Evolutionary conservation across 2,329 filamentous ascomycete species (phyloP).

Genomic region (Talaromyces sp.): DNA sequence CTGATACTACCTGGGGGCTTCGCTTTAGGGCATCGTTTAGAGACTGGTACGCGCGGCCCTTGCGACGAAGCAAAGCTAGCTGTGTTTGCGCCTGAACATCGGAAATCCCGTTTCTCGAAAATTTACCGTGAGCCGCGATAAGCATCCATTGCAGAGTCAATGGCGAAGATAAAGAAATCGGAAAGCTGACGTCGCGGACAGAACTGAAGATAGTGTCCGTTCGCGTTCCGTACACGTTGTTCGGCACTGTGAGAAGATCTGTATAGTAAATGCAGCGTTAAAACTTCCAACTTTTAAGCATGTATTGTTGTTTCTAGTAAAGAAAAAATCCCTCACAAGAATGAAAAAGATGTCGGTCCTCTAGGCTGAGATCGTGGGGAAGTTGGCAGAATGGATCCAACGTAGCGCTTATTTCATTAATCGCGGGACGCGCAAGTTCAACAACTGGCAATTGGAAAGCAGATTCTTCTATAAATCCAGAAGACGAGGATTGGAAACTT

Average conservation of each 20-base stretch:
- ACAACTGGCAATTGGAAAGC: not conserved
- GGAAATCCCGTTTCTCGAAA: not conserved
- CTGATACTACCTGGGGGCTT: not conserved
- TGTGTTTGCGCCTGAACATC: not conserved
- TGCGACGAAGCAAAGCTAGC: not conserved
- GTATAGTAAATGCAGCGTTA: not conserved
- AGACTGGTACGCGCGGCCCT: slow-evolving; percentile 1
- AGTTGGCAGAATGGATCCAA: slow-evolving; percentile 7
- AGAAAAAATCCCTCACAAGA: not conserved
- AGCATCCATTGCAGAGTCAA: slow-evolving; percentile 9
- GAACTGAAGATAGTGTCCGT: slow-evolving; percentile 7
- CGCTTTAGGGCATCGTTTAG: not conserved
- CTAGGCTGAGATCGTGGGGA: not conserved
- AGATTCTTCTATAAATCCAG: not conserved
- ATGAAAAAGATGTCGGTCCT: slow-evolving; percentile 4
- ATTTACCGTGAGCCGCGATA: not conserved
- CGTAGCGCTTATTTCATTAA: not conserved
- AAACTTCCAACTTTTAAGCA: not conserved
- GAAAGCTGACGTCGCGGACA: slow-evolving; percentile 8
- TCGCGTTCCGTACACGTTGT: slow-evolving; percentile 5
- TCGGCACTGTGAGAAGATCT: not conserved
- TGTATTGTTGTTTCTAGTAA: not conserved
- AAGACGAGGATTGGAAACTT: not conserved
- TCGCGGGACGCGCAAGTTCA: not conserved
- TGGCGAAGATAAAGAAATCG: not conserved